These are phyloP conservation scores for Suhomyces coccinellae DNA, from an alignment of 1,139 yeast species.

Conservation along the genomic window DNA sequence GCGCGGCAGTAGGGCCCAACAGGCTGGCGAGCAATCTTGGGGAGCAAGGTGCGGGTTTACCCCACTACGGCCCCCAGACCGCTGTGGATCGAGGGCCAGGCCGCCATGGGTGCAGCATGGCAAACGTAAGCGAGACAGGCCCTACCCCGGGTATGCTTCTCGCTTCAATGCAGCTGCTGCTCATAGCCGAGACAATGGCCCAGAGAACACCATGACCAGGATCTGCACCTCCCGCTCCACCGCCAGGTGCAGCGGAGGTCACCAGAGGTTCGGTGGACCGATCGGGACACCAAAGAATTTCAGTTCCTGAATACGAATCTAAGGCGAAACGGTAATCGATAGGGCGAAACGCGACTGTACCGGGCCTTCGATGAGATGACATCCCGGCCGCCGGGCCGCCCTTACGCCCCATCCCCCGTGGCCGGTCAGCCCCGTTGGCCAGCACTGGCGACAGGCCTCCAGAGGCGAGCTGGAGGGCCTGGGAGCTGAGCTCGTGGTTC, in stretches of 20 bases:
- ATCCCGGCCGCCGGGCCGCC: neutral
- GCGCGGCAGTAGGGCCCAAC: no score
- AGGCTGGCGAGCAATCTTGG: no score
- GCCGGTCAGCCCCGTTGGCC: neutral
- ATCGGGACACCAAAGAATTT: neutral
- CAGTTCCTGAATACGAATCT: slow-evolving; percentile 8
- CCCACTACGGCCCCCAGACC: no score
- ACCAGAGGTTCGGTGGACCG: neutral
- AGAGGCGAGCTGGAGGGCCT: neutral
- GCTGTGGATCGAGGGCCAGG: neutral
- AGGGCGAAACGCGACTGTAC: neutral
- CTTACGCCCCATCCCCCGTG: neutral
- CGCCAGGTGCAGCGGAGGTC: no score
- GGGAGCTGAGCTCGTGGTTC: neutral
- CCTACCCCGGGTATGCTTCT: no score
- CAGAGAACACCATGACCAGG: no score
- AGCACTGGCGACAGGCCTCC: neutral
- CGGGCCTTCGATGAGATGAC: slow-evolving; percentile 1
- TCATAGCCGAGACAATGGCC: neutral
- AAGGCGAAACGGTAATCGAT: slow-evolving; percentile 2
- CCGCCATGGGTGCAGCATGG: neutral
- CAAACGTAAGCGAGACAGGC: slow-evolving; percentile 1
- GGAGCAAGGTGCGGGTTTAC: no score
- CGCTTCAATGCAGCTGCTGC: no score
- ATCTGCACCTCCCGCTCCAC: neutral